Conservation (phyloP, 2,329 filamentous ascomycete genomes). For the Aspergillus fumigatus region DNA sequence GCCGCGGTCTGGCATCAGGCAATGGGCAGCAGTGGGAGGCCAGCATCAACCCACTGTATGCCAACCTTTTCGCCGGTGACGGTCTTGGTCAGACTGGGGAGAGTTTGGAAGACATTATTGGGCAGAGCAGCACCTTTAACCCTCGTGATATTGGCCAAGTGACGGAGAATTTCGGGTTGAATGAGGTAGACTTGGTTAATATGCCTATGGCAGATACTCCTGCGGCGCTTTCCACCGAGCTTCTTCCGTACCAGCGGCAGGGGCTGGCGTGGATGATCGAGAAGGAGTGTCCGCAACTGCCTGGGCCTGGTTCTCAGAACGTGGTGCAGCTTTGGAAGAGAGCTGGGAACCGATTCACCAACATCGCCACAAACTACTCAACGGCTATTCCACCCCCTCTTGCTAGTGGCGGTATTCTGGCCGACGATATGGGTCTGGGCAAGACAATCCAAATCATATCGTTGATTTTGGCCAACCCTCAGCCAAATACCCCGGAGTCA, state of each 20-base stretch:
- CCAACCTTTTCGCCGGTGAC: constrained; percentile 33
- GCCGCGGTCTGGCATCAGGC: constrained; percentile 22
- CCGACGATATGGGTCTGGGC: constrained; percentile 89
- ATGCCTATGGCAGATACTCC: constrained; percentile 73
- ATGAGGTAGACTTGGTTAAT: constrained; percentile 64
- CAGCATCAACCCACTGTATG: constrained; percentile 26
- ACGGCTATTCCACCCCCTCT: constrained; percentile 56
- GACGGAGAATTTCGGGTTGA: constrained; percentile 65
- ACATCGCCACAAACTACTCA: constrained; percentile 68
- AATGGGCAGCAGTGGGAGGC: constrained; percentile 23
- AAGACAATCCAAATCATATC: constrained; percentile 86
- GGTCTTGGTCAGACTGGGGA: constrained; percentile 25
- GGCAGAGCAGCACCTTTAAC: constrained; percentile 63
- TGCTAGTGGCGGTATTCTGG: constrained; percentile 76
- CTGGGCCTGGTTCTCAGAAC: constrained; percentile 54
- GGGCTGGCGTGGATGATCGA: constrained; percentile 76
- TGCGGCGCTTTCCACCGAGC: constrained; percentile 55
- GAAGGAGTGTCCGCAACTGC: constrained; percentile 67
- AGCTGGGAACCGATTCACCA: constrained; percentile 51
- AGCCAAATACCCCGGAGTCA: constrained; percentile 40
- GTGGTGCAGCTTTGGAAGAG: constrained; percentile 75
- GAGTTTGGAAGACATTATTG: constrained; percentile 60
- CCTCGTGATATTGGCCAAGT: constrained; percentile 61
- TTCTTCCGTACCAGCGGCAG: constrained; percentile 75
- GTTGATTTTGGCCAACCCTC: constrained; percentile 59